phyloP scores from a whole-genome alignment of 257 asterid genomes.

The Nicotiana paniculata region DNA sequence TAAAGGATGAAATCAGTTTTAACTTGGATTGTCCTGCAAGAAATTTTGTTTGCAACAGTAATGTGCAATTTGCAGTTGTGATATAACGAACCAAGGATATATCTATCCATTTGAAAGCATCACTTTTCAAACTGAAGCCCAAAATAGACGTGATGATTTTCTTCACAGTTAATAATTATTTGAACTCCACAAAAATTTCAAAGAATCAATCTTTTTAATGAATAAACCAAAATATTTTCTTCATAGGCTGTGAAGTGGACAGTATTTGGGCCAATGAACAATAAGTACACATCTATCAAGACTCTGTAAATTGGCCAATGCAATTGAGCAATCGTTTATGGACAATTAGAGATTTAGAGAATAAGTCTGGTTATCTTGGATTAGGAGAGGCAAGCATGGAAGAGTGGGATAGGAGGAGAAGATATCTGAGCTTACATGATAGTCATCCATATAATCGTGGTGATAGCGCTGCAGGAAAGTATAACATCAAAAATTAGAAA shows the following conservation, averaged over 20 bases:
- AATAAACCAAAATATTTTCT: background rate
- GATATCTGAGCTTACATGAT: slow-evolving; percentile 54
- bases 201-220: background rate
- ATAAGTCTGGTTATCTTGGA: background rate
- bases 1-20: background rate
- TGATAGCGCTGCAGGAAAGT: slow-evolving; percentile 53
- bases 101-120: background rate
- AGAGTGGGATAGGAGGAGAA: background rate
- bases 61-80: background rate
- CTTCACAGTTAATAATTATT: background rate
- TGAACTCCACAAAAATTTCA: background rate
- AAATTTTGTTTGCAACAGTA: background rate
- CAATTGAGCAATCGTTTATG: background rate
- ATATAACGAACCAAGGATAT: background rate
- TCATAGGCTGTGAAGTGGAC: background rate
- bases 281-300: background rate
- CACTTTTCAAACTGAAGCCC: background rate
- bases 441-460: slow-evolving; percentile 63
- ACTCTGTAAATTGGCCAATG: background rate
- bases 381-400: background rate
- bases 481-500: slow-evolving; percentile 3
- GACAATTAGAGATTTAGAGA: background rate
- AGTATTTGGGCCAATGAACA: background rate
- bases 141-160: background rate
- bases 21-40: background rate